Base-by-base conservation (phyloP, 305 asterid genomes). In the Lippia alba region DNA sequence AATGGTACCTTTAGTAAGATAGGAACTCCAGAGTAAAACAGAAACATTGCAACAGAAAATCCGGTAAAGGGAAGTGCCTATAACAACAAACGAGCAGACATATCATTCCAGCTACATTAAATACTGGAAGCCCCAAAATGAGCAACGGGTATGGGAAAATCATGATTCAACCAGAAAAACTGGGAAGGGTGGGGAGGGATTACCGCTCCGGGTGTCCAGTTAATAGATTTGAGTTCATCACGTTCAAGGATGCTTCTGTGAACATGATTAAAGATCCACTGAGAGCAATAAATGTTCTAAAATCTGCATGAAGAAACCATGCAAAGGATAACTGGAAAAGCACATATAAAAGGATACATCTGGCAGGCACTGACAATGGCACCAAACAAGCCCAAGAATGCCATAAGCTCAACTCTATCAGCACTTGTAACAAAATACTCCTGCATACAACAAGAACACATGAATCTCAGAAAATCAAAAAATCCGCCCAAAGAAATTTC, bases 321-420 rank as follows among this genome's bases (percentile, higher is more conserved):
- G 39, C 20, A 61, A 61, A 16, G 45, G 69, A 65, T 36, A 74
- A 32, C 12, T 45, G 33, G 46, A 67, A 33, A 59, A 56, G n/a
- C 55, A 4, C 59, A 33, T 56, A 61, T 36, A 46, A 66, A 81
- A 84, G 82, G 83, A 87, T 94, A 94, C 99, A 91, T 94, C 85
- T 94, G 99, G 73, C 79, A 64, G 69, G 89, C 96, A 77, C 99
- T 94, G 78, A 87, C 44, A 68, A 91, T 82, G 69, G 97, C 97
- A 72, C 99, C 99, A 80, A 94, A 94, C 12, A 87, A 60, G 55
- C 99, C 99, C 89, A 94, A 86, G 85, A 91, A 87, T 68, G 97
- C 94, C 99, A 94, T 87, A 69, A 94, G 96, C 81, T 94, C 97
- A 73, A 90, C 77, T 80, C 91, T 84, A 76, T 94, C 97, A 59